These are phyloP conservation scores for Eudorina sp. DNA, from an alignment of 139 green algal species.

Conservation along the genomic window DNA sequence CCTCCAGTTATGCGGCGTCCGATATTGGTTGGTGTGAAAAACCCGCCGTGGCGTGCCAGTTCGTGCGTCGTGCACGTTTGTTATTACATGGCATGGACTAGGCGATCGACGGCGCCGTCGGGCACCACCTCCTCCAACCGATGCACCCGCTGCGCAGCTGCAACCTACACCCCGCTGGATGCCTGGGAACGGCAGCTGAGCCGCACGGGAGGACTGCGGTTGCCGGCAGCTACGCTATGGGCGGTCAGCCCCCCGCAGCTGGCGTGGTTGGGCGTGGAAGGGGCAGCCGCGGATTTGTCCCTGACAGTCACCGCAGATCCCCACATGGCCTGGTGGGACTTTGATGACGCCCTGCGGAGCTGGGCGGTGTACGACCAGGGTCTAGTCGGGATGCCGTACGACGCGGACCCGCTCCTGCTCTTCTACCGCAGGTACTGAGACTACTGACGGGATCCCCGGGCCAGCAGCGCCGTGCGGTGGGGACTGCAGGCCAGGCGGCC, in stretches of 20 bases:
- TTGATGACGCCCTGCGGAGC: neutral
- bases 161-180: neutral
- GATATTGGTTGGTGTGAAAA: neutral
- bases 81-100: neutral
- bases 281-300: neutral
- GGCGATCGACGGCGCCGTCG: too few species aligned
- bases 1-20: neutral
- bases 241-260: slow-evolving; percentile 27
- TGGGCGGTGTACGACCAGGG: neutral
- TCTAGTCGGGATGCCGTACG: slow-evolving; percentile 10
- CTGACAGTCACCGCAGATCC: neutral
- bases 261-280: neutral
- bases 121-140: neutral
- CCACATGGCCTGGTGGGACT: neutral
- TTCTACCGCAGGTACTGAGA: slow-evolving; percentile 8
- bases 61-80: neutral
- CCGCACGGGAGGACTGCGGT: neutral
- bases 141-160: neutral
- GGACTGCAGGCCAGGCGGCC: too few species aligned
- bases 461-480: neutral
- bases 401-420: slow-evolving; percentile 21
- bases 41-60: neutral
- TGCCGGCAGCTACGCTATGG: neutral
- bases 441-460: neutral
- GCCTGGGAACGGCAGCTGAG: slow-evolving; percentile 21